Percentiles rank a stretch among this genome's conserved stretches.
These are phyloP conservation scores for Saccharomycopsis sp. DNA, from an alignment of 805 yeast genomes.

Conservation along the genomic window DNA sequence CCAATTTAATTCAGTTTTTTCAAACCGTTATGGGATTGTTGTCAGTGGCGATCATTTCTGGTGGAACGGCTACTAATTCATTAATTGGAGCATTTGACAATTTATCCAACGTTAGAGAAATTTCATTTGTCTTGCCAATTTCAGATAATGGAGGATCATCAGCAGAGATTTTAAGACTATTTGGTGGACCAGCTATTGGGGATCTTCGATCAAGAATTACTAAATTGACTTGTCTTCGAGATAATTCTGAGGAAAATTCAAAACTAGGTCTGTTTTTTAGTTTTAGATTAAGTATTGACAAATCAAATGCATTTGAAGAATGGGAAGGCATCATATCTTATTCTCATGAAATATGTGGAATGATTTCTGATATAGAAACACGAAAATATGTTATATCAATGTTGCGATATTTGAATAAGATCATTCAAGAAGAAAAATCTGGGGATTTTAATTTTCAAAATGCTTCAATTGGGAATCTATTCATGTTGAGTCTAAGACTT, in stretches of 20 bases:
- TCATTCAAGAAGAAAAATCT: constrained; percentile 40
- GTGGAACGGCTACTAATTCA: constrained; percentile 85
- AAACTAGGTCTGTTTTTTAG: constrained; percentile 31
- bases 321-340: constrained; percentile 83
- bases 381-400: constrained; percentile 4
- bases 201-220: constrained; percentile 81
- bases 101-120: constrained; percentile 31
- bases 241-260: not conserved
- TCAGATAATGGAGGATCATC: constrained; percentile 95
- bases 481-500: constrained; percentile 72
- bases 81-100: constrained; percentile 51
- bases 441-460: constrained; percentile 60
- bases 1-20: too few species aligned
- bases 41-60: constrained; percentile 44
- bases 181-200: constrained; percentile 96
- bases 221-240: constrained; percentile 47
- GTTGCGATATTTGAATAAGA: constrained; percentile 3
- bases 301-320: constrained; percentile 50
- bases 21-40: too few species aligned
- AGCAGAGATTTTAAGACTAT: constrained; percentile 73
- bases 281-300: constrained; percentile 29
- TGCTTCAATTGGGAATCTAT: constrained; percentile 82
- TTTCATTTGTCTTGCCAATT: constrained; percentile 71
- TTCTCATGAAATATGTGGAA: constrained; percentile 59
- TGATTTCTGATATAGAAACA: constrained; percentile 41